These are phyloP conservation scores for Salvia hispanica DNA, from an alignment of 257 asterid species.

Conservation along the genomic window DNA sequence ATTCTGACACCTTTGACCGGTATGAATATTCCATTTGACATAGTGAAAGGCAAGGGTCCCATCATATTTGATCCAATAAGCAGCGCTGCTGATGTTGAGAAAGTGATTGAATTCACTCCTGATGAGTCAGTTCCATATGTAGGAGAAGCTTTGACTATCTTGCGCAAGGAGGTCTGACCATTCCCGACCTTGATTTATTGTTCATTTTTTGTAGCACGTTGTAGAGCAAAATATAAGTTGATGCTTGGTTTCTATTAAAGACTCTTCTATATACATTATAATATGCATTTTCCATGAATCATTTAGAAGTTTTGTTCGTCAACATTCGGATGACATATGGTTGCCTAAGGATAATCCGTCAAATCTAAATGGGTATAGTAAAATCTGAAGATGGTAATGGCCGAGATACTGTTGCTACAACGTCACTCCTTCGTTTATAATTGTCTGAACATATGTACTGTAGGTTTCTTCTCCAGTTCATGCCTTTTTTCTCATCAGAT, in stretches of 20 bases:
- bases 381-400: too few relatives aligned
- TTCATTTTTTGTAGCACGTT: background rate
- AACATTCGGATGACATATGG: too few relatives aligned
- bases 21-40: slow-evolving; percentile 98
- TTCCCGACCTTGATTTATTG: background rate
- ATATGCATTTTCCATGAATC: too few relatives aligned
- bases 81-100: slow-evolving; percentile 69
- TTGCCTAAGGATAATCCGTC: too few relatives aligned
- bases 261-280: too few relatives aligned
- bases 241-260: background rate
- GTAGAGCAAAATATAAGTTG: background rate
- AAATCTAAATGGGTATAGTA: too few relatives aligned
- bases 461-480: too few relatives aligned
- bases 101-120: slow-evolving; percentile 85
- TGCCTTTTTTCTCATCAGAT: too few relatives aligned
- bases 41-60: slow-evolving; percentile 95
- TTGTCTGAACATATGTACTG: too few relatives aligned
- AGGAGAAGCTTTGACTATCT: slow-evolving; percentile 89
- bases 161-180: slow-evolving; percentile 80
- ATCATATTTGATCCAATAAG: slow-evolving; percentile 79
- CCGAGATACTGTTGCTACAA: too few relatives aligned
- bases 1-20: slow-evolving; percentile 98
- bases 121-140: slow-evolving; percentile 94
- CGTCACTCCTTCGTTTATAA: too few relatives aligned
- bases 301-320: too few relatives aligned